Base-by-base conservation (phyloP, 176 grass and related monocot species). In the Leersia perrieri region DNA sequence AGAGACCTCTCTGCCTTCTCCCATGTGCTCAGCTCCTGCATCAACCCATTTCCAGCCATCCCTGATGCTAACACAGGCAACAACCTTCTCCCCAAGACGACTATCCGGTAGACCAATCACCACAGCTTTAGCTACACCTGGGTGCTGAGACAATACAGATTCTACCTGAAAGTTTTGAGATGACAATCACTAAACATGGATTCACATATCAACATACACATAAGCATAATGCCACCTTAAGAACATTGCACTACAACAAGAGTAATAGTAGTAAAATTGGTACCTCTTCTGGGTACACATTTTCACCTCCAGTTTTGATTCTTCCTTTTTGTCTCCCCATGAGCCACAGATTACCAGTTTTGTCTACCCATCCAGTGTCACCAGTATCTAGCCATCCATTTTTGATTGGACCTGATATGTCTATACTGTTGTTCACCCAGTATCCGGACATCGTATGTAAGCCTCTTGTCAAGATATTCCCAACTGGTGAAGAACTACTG, bases 281-380 rank as follows among this genome's bases (percentile, higher is more conserved):
- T 82, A 98, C 95, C 92, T 98, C 95, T 86, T 98, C 95, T 0
- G 92, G 95, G 60, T 93, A 98, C 13, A 98, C 86, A 88, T 95
- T 95, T 84, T 98, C 95, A 31, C 92, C 95, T 49, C 95, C 95
- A 3, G 70, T 94, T 78, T 98, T 98, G 38, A 94, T 93, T 41
- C 92, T 51, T 35, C 77, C 92, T 42, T 98, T 94, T 51, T 91
- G 86, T 34, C 95, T 80, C 5, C 92, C 92, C 84, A 93, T 75
- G 29, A 98, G 85, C 92, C 92, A 94, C 26, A 98, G 55, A 69
- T 83, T 82, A 42, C 95, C 88, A 11, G 81, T 44, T 40, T 15
- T 70, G 66, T 89, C 84, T 39, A 97, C 70, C 92, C 95, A 93
- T 31, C 95, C 95, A 68, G 88, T 88, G 70, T 98, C 95, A 1